phyloP scores from a whole-genome alignment of 768 basidiomycete genomes.

The Termitomyces bulborhizus region DNA sequence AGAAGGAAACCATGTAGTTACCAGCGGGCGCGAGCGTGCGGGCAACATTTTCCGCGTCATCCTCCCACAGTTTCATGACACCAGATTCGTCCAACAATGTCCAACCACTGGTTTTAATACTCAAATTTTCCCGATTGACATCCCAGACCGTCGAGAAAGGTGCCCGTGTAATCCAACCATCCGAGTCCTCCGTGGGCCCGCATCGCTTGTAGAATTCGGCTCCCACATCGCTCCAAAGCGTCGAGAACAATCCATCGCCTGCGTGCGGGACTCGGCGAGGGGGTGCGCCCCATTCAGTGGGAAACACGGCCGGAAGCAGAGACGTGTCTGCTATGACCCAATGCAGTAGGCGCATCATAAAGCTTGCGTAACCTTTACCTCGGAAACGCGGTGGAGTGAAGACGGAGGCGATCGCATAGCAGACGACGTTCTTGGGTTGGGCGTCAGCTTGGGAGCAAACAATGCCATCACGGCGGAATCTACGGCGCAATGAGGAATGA shows the following conservation, averaged over 20 bases:
- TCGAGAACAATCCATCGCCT: constrained; percentile 39
- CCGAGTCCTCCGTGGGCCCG: constrained; percentile 25
- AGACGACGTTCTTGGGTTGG: constrained; percentile 24
- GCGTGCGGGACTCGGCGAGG: constrained; percentile 27
- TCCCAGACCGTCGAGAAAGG: constrained; percentile 35
- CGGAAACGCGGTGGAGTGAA: constrained; percentile 46
- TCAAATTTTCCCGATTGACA: constrained; percentile 11
- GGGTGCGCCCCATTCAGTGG: constrained; percentile 37
- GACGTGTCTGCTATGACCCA: constrained; percentile 38
- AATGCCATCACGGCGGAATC: constrained; percentile 25
- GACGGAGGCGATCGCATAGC: constrained; percentile 52
- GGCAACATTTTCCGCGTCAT: constrained; percentile 30
- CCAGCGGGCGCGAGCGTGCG: constrained; percentile 3
- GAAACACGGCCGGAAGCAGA: constrained; percentile 19
- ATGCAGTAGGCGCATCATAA: constrained; percentile 64
- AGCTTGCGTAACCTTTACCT: constrained; percentile 49
- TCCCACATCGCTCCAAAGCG: constrained; percentile 51
- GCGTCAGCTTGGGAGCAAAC: constrained; percentile 16
- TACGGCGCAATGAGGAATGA: constrained; percentile 5
- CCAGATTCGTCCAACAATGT: constrained; percentile 30
- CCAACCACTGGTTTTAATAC: constrained; percentile 16
- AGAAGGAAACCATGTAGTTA: constrained; percentile 17
- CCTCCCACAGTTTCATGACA: constrained; percentile 29
- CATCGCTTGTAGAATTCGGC: constrained; percentile 34
- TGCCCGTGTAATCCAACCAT: constrained; percentile 39